A percentile compares a stretch with the other conserved stretches of the same genome.
Evolutionary conservation across 345 rosid species (phyloP).

Genomic region (Eucalyptus regnans): DNA sequence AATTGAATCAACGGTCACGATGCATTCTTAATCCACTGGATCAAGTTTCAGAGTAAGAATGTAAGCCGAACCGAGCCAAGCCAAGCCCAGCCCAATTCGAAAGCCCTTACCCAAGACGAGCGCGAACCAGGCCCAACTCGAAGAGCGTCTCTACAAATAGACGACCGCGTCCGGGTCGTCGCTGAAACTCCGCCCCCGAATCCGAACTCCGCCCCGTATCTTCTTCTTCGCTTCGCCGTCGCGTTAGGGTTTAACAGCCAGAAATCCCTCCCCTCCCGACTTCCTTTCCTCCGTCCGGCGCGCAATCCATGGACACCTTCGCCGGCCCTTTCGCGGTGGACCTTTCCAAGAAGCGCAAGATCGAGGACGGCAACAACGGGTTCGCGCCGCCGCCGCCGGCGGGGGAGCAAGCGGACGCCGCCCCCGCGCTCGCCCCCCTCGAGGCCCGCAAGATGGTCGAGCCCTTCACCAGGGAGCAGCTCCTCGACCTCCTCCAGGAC

Average conservation of each 20-base stretch:
- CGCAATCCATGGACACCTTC: background rate
- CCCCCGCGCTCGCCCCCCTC: conserved; percentile 15
- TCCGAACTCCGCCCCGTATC: background rate
- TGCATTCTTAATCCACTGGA: background rate
- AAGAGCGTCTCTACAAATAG: background rate
- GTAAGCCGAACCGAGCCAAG: background rate
- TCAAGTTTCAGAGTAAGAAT: background rate
- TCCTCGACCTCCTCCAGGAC: conserved; percentile 43
- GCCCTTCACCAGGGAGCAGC: conserved; percentile 48
- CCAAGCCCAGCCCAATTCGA: background rate
- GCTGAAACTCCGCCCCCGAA: background rate
- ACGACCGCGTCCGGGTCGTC: background rate
- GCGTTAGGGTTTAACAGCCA: background rate
- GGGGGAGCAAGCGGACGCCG: background rate
- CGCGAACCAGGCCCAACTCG: background rate
- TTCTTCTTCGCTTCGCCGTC: background rate
- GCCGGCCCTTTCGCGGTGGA: background rate
- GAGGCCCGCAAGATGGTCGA: conserved; percentile 61
- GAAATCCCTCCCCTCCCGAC: background rate
- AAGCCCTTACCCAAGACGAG: background rate
- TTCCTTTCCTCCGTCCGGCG: background rate
- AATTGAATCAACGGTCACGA: background rate
- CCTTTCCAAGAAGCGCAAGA: background rate
- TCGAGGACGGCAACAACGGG: conserved; percentile 42
- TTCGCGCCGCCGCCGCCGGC: background rate